Conservation (phyloP, 2,329 filamentous ascomycete species). For the Neocucurbitaria cava region DNA sequence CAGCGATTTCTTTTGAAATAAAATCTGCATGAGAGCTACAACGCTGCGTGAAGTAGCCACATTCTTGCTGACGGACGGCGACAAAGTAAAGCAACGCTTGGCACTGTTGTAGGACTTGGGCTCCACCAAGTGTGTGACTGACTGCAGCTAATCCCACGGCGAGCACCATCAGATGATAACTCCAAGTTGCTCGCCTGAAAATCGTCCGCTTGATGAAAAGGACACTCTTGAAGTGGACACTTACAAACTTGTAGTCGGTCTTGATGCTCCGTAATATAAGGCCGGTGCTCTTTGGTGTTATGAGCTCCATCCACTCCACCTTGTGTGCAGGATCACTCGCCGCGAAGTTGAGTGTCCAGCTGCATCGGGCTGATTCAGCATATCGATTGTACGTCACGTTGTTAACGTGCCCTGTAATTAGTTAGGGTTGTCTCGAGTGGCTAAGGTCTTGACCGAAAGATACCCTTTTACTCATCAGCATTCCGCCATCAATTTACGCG, state of each 20-base stretch:
- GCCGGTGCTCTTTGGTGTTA: slow-evolving; percentile 70
- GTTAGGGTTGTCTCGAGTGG: slow-evolving; percentile 5
- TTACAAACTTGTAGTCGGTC: slow-evolving; percentile 86
- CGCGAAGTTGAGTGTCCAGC: slow-evolving; percentile 77
- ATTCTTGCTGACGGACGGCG: too few species aligned
- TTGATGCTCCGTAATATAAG: slow-evolving; percentile 81
- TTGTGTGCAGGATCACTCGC: slow-evolving; percentile 66
- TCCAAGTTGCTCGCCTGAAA: too few species aligned
- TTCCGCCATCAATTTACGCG: not conserved
- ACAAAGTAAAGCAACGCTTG: too few species aligned
- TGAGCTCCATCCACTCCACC: slow-evolving; percentile 71
- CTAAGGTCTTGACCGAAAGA: slow-evolving; percentile 4
- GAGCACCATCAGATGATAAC: too few species aligned
- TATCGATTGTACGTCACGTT: slow-evolving; percentile 85
- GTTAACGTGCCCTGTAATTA: slow-evolving; percentile 74
- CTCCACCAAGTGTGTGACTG: too few species aligned
- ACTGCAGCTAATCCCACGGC: too few species aligned
- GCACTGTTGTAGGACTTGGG: too few species aligned
- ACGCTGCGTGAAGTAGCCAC: too few species aligned
- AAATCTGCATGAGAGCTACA: too few species aligned
- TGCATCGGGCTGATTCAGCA: slow-evolving; percentile 80
- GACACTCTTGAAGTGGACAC: too few species aligned
- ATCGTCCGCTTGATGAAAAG: too few species aligned
- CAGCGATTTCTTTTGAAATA: not conserved
- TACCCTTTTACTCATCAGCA: slow-evolving; percentile 18